Evolutionary conservation across 495 filamentous ascomycete species (phyloP), one percentile per base, ranked within the genome.

Genomic region (Xylaria palmicola): DNA sequence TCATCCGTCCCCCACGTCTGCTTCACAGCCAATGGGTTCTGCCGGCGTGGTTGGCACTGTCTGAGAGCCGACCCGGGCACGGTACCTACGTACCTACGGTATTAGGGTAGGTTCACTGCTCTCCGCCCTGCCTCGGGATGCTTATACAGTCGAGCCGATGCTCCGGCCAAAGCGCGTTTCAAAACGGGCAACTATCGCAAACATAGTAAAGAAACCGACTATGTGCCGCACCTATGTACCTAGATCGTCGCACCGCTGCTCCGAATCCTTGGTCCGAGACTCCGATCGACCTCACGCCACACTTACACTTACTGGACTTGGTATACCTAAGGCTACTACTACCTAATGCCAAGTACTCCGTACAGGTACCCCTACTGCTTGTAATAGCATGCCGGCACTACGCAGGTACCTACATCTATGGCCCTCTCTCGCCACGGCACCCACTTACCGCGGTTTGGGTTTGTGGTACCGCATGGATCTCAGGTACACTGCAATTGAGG

Each of bases 141-240:
- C 27, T 32, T n/a, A 30, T 32, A 22, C 13, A 20, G 49, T 37
- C 53, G 9, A 44, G 37, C 53, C 53, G 39, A 39, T 32, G 27
- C 37, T 30, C 37, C 53, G 26, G 39, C 52, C 17, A 44, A 26
- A 56, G 26, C 39, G 39, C 34, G 53, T 56, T 56, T 56, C 53
- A 56, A 43, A 19, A 1, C 32, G 2, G 22, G 4, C 27, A 19
- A 39, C 53, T 56, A 43, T 56, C 9, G 53, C 39, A 56, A 56
- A 56, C 32, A 22, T 0, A 34, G 53, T 56, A 56, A 56, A 34
- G 22, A 44, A n/a, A 56, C 53, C 53, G 53, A 56, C 8, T 39
- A 29, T 48, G 12, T 34, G 29, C 4, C 13, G n/a, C n/a, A n/a
- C n/a, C n/a, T n/a, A n/a, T 51, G 29, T 51, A 51, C 8, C 8